phyloP scores from a whole-genome alignment of 192 early-diverging fungal genomes.

The Backusella morwellensis region DNA sequence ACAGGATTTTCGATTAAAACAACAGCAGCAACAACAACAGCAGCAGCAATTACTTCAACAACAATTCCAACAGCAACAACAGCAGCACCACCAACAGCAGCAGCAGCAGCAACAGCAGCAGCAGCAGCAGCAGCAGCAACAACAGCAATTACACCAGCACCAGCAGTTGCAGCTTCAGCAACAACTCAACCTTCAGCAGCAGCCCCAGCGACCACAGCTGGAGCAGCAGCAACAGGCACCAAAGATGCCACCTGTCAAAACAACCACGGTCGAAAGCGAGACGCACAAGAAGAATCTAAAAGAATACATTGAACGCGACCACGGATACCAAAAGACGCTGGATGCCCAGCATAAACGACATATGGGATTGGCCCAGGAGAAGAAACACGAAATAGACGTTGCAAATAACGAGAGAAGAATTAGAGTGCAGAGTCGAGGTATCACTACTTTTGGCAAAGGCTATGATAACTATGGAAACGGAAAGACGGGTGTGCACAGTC shows the following conservation, averaged over 20 bases:
- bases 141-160: background rate
- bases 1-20: background rate
- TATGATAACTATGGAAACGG: slow-evolving; percentile 66
- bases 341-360: slow-evolving; percentile 50
- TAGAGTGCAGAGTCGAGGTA: slow-evolving; percentile 30
- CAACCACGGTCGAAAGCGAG: slow-evolving; percentile 1
- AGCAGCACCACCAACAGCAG: too few species aligned
- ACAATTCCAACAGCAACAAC: background rate
- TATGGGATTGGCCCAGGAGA: slow-evolving; percentile 38
- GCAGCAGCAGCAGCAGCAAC: background rate
- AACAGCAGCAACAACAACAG: background rate
- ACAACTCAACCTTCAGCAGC: background rate
- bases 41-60: background rate
- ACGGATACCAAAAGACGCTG: slow-evolving; percentile 44
- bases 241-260: slow-evolving; percentile 6
- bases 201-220: background rate
- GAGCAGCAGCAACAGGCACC: background rate
- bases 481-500: slow-evolving; percentile 35
- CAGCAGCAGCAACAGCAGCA: background rate
- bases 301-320: slow-evolving; percentile 43
- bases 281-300: slow-evolving; percentile 32
- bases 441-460: slow-evolving; percentile 51
- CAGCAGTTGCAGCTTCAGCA: background rate
- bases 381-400: slow-evolving; percentile 37
- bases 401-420: slow-evolving; percentile 34